phyloP scores from a whole-genome alignment of 192 early-diverging fungal species.

The Spizellomyces sp. region DNA sequence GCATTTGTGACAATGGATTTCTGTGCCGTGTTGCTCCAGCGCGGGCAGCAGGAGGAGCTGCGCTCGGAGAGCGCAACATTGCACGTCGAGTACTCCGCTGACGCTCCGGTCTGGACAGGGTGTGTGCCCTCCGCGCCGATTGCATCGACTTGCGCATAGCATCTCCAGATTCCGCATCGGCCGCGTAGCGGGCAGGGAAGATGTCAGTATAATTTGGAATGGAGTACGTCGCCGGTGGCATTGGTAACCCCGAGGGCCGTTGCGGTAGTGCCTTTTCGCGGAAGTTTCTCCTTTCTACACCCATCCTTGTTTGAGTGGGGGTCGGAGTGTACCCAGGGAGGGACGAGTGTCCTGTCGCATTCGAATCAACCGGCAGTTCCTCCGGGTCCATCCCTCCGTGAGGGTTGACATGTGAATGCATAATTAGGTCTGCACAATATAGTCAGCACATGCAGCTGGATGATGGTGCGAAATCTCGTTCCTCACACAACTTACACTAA shows the following conservation, averaged over 20 bases:
- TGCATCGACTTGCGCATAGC: not conserved
- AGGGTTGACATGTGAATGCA: no score
- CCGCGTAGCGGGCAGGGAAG: not conserved
- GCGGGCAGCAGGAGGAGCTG: constrained; percentile 32
- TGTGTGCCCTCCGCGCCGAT: constrained; percentile 4
- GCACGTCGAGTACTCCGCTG: constrained; percentile 28
- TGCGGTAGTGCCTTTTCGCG: not conserved
- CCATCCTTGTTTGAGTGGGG: no score
- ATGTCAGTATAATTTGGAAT: constrained; percentile 2
- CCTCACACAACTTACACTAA: no score
- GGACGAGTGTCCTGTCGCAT: no score
- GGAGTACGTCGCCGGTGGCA: not conserved
- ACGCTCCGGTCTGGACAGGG: constrained; percentile 29
- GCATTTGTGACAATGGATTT: not conserved
- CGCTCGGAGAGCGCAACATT: constrained; percentile 15
- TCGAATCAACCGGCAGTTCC: no score
- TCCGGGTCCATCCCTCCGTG: no score
- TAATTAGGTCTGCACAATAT: no score
- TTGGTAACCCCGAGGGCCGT: not conserved
- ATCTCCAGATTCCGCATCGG: not conserved
- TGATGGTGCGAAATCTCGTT: no score
- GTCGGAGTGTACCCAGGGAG: no score
- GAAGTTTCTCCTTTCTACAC: no score
- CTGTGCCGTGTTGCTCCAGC: constrained; percentile 16
- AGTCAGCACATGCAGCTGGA: no score